Evolutionary conservation across 2,329 filamentous ascomycete genomes (phyloP).

Genomic region (Daldinia eschscholtzii): DNA sequence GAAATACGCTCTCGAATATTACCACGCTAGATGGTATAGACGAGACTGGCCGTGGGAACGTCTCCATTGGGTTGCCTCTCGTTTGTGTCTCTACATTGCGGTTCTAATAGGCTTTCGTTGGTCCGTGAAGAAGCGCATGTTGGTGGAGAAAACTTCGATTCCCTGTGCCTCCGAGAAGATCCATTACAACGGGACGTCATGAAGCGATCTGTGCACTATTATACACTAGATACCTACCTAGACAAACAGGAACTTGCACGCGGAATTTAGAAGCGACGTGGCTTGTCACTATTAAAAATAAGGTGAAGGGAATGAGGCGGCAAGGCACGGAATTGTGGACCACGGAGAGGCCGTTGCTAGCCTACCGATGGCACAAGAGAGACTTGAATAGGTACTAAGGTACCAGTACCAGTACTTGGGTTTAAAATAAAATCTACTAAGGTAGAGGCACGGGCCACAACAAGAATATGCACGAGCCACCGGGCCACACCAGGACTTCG

Average conservation of each 20-base stretch:
- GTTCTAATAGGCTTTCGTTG: conserved; percentile 18
- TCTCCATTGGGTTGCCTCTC: conserved; percentile 31
- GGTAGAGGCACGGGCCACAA: conserved; percentile 13
- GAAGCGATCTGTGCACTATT: conserved; percentile 22
- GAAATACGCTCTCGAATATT: conserved; percentile 19
- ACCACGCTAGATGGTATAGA: conserved; percentile 28
- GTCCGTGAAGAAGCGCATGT: conserved; percentile 15
- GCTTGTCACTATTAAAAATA: conserved; percentile 26
- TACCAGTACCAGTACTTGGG: conserved; percentile 23
- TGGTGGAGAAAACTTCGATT: conserved; percentile 13
- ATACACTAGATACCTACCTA: background rate
- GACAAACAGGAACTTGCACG: background rate
- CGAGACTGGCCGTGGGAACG: conserved; percentile 13
- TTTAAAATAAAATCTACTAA: conserved; percentile 11
- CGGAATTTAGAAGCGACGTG: conserved; percentile 31
- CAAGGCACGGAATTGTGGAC: conserved; percentile 41
- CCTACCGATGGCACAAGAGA: conserved; percentile 16
- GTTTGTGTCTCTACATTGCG: conserved; percentile 15
- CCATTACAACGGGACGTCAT: conserved; percentile 13
- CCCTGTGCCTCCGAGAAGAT: conserved; percentile 15
- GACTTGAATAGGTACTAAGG: conserved; percentile 17
- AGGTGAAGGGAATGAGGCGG: conserved; percentile 37
- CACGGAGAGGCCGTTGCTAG: conserved; percentile 44
- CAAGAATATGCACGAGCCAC: conserved; percentile 12
- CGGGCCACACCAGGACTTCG: conserved; percentile 9